Base-by-base conservation (phyloP, 1,284 basidiomycete species). In the Athelia sp. region DNA sequence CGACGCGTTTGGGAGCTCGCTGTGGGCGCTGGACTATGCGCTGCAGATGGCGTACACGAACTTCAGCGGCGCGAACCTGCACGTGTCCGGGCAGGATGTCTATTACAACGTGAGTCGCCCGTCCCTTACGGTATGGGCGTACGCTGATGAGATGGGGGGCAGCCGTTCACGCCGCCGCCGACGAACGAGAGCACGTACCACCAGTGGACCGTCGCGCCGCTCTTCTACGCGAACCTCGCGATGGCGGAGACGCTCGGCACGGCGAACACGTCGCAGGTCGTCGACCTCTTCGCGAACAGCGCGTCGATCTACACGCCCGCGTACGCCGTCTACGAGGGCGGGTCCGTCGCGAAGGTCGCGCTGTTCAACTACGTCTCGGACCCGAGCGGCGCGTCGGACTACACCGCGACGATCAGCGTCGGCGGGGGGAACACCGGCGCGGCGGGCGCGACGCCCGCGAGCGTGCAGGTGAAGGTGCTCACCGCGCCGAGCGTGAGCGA, bases 261-360 rank as follows among this genome's bases (percentile, higher is more conserved):
- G 14, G 76, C 78, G 40, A 82, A 83, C 56, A 63, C 56, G 3
- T 76, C 77, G 0, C 82, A 79, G 53, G 71, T 90, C 36, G 59
- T 86, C 43, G 85, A 89, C 59, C 67, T 87, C 23, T 60, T 68
- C 43, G 66, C 71, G 29, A 79, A 85, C 56, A 57, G 56, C 44
- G 70, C 66, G 45, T 75, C 73, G 56, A 66, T 71, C 15, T 80
- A 70, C 57, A 85, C 82, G 9, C 87, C 87, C 0, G 81, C 76
- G 3, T 92, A 91, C 61, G 84, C 76, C 1, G 74, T 92, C 32
- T 91, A 89, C 63, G 81, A 86, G 62, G 69, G 76, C 51, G 78
- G 75, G 8, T 67, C 60, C 43, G 78, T 84, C 2, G 71, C 71
- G 3, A 74, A 82, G 34, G 68, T 84, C 4, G 79, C 79, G 3